A percentile compares a stretch with the other conserved stretches of the same genome.
Conservation (phyloP, 352 stramenopile genomes). For the Phytophthora podocarpi region DNA sequence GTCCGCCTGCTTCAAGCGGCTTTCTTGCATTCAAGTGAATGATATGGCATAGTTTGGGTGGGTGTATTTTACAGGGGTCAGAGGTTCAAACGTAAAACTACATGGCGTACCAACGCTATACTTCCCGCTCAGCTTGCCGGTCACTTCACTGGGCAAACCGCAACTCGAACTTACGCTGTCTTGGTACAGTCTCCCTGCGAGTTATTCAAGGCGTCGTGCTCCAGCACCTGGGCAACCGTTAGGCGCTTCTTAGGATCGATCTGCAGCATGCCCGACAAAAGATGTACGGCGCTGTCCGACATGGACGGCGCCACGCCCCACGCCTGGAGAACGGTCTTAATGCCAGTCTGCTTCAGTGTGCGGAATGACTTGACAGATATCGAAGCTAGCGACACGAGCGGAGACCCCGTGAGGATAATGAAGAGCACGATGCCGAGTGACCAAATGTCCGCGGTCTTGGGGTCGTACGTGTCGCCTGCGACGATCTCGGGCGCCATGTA, state of each 20-base stretch:
- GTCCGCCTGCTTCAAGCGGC: too few species aligned
- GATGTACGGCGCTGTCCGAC: conserved; percentile 7
- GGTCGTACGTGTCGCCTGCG: conserved; percentile 43
- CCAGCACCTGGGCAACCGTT: conserved; percentile 18
- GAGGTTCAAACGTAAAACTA: neutral
- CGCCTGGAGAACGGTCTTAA: conserved; percentile 35
- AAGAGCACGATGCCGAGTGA: conserved; percentile 73
- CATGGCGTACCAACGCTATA: too few species aligned
- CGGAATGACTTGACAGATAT: conserved; percentile 34
- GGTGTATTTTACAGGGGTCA: neutral
- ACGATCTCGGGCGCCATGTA: conserved; percentile 76
- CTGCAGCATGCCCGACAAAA: conserved; percentile 45
- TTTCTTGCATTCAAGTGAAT: too few species aligned
- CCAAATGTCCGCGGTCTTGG: conserved; percentile 60
- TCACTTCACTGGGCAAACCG: conserved; percentile 7
- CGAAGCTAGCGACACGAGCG: conserved; percentile 43
- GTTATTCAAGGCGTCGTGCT: neutral
- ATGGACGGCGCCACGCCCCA: conserved; percentile 32
- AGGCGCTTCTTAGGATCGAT: conserved; percentile 27
- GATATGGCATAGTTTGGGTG: too few species aligned
- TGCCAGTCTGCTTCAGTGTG: conserved; percentile 23
- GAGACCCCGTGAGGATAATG: conserved; percentile 67
- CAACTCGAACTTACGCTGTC: neutral
- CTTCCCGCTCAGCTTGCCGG: neutral
- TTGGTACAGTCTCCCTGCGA: neutral